A percentile compares a stretch with the other conserved stretches of the same genome.
Conservation (phyloP, 352 stramenopile species). For the Phytophthora rubi region DNA sequence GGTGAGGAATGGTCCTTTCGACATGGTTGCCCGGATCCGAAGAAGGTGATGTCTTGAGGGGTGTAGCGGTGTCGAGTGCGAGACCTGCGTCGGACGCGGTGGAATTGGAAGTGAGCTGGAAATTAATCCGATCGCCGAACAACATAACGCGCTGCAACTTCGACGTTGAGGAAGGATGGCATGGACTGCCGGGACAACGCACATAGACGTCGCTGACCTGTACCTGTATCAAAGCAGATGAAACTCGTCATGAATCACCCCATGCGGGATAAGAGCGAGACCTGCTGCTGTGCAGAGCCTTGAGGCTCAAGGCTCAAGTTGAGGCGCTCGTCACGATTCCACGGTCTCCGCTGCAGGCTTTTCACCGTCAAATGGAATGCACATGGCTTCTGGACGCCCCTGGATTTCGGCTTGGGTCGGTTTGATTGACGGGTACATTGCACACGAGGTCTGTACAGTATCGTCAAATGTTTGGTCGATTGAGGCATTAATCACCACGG, state of each 20-base stretch:
- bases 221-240: slow-evolving; percentile 30
- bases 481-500: slow-evolving; percentile 14
- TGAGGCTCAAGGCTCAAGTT: not conserved
- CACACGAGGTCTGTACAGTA: slow-evolving; percentile 9
- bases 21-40: slow-evolving; percentile 24
- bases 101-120: slow-evolving; percentile 28
- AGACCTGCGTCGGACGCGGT: slow-evolving; percentile 25
- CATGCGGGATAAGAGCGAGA: slow-evolving; percentile 15
- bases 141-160: slow-evolving; percentile 18
- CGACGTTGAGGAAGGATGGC: slow-evolving; percentile 21
- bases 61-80: slow-evolving; percentile 1
- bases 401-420: not conserved
- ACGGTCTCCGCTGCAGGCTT: not conserved
- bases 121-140: not conserved
- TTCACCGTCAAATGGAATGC: not conserved
- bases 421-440: not conserved
- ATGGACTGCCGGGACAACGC: slow-evolving; percentile 3
- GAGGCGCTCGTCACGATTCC: not conserved
- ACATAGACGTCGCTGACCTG: slow-evolving; percentile 15
- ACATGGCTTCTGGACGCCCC: not conserved
- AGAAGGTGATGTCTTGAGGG: not conserved
- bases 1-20: slow-evolving; percentile 52
- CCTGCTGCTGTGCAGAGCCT: slow-evolving; percentile 20
- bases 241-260: not conserved
- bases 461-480: slow-evolving; percentile 4